Percentiles rank a stretch among this genome's conserved stretches.
Conservation (phyloP, 2,329 filamentous ascomycete species). For the Botryotinia narcissicola region DNA sequence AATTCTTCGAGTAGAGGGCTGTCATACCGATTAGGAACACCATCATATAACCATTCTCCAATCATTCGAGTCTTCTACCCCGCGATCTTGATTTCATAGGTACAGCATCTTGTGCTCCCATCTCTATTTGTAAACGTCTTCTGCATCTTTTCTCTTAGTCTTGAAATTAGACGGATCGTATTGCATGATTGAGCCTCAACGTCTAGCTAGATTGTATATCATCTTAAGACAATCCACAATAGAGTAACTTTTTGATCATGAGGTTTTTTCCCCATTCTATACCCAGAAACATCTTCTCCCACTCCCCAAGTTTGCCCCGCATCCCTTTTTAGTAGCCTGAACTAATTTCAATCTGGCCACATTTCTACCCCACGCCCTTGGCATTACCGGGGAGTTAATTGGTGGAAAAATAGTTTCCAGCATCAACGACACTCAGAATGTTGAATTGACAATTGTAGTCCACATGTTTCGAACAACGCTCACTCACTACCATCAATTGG, state of each 20-base stretch:
- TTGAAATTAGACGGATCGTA: neutral
- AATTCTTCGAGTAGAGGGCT: neutral
- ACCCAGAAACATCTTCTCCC: neutral
- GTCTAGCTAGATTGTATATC: neutral
- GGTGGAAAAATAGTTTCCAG: conserved; percentile 18
- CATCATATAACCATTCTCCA: neutral
- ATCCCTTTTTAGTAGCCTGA: neutral
- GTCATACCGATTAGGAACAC: neutral
- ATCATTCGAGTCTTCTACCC: conserved; percentile 1
- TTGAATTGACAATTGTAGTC: neutral
- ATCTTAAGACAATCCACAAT: neutral
- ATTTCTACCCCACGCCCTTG: conserved; percentile 17
- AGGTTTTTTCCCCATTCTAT: conserved; percentile 1
- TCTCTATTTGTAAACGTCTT: neutral
- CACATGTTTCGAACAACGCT: neutral
- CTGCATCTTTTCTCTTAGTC: neutral
- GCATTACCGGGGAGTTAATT: neutral
- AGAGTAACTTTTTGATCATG: neutral
- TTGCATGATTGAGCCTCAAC: neutral
- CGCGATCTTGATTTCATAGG: conserved; percentile 12
- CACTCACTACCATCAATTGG: neutral
- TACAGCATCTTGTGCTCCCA: conserved; percentile 11
- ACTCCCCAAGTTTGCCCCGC: conserved; percentile 9
- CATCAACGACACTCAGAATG: conserved; percentile 5
- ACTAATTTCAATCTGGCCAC: neutral